Evolutionary conservation across 2,329 filamentous ascomycete genomes (phyloP).

Genomic region (Hypocrella siamensis): DNA sequence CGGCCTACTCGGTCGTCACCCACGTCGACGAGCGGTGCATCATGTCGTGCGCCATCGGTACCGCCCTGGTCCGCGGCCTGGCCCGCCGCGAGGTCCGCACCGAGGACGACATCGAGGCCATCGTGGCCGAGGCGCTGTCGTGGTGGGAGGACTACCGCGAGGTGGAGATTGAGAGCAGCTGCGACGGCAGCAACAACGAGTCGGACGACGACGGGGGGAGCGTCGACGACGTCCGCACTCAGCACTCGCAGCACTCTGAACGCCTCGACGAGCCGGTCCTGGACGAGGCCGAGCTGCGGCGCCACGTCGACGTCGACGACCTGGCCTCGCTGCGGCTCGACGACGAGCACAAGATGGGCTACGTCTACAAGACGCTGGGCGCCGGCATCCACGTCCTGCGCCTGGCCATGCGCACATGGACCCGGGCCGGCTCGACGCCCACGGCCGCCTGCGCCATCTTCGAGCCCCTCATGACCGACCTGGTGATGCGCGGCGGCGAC

Average conservation of each 20-base stretch:
- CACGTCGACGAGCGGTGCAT: conserved; percentile 36
- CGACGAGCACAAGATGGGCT: conserved; percentile 28
- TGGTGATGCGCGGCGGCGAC: conserved; percentile 36
- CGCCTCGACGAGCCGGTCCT: conserved; percentile 16
- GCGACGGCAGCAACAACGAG: too few relatives aligned
- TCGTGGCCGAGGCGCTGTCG: conserved; percentile 21
- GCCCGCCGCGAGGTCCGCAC: conserved; percentile 24
- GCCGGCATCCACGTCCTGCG: conserved; percentile 28
- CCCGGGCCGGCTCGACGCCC: conserved; percentile 5
- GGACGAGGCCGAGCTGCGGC: conserved; percentile 23
- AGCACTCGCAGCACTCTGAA: conserved; percentile 9
- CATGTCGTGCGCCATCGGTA: conserved; percentile 30
- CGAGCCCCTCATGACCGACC: conserved; percentile 28
- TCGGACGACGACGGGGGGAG: too few relatives aligned
- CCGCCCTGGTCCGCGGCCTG: conserved; percentile 28
- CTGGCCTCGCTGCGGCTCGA: conserved; percentile 28
- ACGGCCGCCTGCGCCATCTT: conserved; percentile 16
- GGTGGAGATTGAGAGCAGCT: too few relatives aligned
- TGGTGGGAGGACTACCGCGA: conserved; percentile 19
- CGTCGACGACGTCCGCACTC: too few relatives aligned
- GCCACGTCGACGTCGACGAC: conserved; percentile 19
- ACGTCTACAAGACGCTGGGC: conserved; percentile 37
- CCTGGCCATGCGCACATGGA: conserved; percentile 21
- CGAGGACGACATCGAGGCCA: conserved; percentile 23
- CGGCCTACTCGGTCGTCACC: conserved; percentile 25